These are phyloP conservation scores for Venturia asperata DNA, from an alignment of 2,329 filamentous ascomycete genomes.

Conservation along the genomic window DNA sequence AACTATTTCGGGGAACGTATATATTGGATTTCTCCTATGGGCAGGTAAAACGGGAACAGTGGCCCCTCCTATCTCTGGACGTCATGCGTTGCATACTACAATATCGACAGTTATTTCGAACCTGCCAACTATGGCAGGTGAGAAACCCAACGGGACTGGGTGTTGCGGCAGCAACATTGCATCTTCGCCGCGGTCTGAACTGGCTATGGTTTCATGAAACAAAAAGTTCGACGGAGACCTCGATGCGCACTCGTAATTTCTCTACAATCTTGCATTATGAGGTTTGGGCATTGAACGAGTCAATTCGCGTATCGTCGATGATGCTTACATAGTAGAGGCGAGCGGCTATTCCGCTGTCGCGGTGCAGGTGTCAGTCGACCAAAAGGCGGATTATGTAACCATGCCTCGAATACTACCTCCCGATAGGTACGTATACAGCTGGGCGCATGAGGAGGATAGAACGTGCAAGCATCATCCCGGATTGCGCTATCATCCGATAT, in stretches of 20 bases:
- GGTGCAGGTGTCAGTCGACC: neutral
- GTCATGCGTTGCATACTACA: neutral
- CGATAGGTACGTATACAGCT: neutral
- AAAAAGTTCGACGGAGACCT: neutral
- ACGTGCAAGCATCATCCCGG: neutral
- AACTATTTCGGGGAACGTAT: neutral
- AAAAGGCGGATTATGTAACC: neutral
- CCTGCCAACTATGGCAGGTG: neutral
- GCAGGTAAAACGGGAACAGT: neutral
- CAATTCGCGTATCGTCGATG: neutral
- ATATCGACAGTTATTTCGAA: neutral
- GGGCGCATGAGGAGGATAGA: neutral
- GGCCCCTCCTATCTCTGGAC: neutral
- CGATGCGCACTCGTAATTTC: neutral
- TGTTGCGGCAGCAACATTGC: neutral
- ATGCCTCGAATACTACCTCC: neutral
- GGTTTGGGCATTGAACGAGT: no score
- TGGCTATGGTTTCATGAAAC: neutral
- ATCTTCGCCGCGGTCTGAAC: neutral
- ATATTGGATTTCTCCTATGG: slow-evolving; percentile 2
- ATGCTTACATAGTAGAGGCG: no score
- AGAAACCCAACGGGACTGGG: neutral
- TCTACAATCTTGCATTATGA: neutral
- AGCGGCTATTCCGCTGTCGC: neutral
- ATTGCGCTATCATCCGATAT: neutral